phyloP scores from a whole-genome alignment of 768 basidiomycete species.

The Naematelia aurantialba region DNA sequence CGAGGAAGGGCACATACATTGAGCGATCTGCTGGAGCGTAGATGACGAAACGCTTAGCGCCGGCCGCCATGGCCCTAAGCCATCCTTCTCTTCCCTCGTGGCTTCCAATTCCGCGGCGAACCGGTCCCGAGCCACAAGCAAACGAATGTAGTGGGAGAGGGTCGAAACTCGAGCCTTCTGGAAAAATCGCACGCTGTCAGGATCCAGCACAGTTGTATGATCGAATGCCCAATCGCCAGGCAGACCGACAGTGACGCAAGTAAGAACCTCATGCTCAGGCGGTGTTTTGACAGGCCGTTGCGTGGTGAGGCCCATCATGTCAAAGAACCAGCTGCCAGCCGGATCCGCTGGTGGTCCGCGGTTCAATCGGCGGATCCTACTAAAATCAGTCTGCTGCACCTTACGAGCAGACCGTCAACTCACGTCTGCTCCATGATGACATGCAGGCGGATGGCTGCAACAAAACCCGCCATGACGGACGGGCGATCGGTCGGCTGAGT shows the following conservation, averaged over 20 bases:
- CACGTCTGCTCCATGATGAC: slow-evolving; percentile 25
- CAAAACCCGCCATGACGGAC: slow-evolving; percentile 19
- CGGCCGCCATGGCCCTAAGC: neutral
- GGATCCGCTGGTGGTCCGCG: neutral
- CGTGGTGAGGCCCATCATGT: neutral
- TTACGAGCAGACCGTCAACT: neutral
- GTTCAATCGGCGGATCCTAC: slow-evolving; percentile 22
- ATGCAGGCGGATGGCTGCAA: slow-evolving; percentile 22
- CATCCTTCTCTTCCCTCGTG: neutral
- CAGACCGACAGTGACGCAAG: slow-evolving; percentile 17
- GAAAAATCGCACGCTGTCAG: slow-evolving; percentile 21
- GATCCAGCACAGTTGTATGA: slow-evolving; percentile 12
- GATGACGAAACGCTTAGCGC: neutral
- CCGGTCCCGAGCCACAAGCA: slow-evolving; percentile 18
- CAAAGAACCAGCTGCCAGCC: slow-evolving; percentile 1
- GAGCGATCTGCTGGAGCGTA: slow-evolving; percentile 17
- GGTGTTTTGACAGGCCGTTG: neutral
- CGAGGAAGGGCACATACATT: slow-evolving; percentile 6
- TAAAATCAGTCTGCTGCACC: neutral
- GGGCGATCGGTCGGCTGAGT: slow-evolving; percentile 15
- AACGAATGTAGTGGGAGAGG: slow-evolving; percentile 19
- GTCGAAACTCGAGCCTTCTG: slow-evolving; percentile 24
- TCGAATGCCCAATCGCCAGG: slow-evolving; percentile 25
- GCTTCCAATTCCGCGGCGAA: slow-evolving; percentile 12
- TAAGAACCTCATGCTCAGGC: slow-evolving; percentile 15